These are phyloP conservation scores for Ustilago trichophora DNA, from an alignment of 1,284 basidiomycete species.

Conservation along the genomic window DNA sequence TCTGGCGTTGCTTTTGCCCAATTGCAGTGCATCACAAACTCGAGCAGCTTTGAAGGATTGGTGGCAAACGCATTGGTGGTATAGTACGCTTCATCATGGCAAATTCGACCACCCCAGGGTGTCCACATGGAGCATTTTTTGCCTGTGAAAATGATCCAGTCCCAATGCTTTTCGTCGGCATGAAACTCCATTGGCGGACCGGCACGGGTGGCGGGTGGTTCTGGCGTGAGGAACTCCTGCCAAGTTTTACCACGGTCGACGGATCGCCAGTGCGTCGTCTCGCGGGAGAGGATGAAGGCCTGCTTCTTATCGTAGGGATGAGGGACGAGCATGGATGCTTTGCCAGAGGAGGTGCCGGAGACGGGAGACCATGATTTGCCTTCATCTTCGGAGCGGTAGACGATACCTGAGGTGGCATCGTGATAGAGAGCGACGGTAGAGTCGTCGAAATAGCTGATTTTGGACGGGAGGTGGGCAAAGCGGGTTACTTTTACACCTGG, in stretches of 20 bases:
- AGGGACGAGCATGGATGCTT: constrained; percentile 79
- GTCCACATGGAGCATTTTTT: constrained; percentile 58
- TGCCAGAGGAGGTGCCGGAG: constrained; percentile 73
- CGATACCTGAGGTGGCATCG: constrained; percentile 75
- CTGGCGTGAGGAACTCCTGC: constrained; percentile 59
- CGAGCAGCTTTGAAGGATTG: constrained; percentile 47
- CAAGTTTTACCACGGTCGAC: constrained; percentile 59
- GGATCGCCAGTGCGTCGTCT: constrained; percentile 60
- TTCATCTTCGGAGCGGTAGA: constrained; percentile 87
- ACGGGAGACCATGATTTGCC: constrained; percentile 81
- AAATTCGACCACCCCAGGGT: constrained; percentile 55
- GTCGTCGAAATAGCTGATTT: constrained; percentile 92
- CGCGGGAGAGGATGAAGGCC: constrained; percentile 59
- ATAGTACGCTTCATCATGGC: constrained; percentile 67
- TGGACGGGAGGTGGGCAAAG: constrained; percentile 76
- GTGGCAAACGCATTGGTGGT: constrained; percentile 60
- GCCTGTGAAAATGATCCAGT: constrained; percentile 60
- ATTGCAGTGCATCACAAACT: constrained; percentile 58
- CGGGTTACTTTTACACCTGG: constrained; percentile 68
- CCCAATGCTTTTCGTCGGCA: constrained; percentile 56
- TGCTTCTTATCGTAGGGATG: constrained; percentile 81
- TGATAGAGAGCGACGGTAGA: constrained; percentile 83
- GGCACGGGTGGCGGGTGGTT: constrained; percentile 49
- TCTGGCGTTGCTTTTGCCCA: constrained; percentile 63
- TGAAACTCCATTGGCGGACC: constrained; percentile 62